phyloP scores from a whole-genome alignment of 106 monocot genomes.

The Gastrodia elata region DNA sequence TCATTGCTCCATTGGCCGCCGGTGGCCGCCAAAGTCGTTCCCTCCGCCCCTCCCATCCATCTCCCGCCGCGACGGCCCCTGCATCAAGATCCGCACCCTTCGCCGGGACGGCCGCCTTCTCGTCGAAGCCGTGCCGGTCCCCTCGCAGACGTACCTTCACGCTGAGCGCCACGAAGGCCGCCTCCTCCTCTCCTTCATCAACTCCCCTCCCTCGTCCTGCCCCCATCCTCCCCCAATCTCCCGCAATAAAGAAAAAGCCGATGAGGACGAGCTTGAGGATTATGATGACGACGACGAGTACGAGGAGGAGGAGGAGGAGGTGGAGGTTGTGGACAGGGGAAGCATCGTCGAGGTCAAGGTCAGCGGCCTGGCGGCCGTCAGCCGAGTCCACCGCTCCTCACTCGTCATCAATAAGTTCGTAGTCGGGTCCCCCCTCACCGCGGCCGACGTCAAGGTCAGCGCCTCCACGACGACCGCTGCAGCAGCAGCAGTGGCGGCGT shows the following conservation, averaged over 20 bases:
- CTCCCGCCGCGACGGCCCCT: constrained; percentile 62
- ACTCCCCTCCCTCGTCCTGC: constrained; percentile 20
- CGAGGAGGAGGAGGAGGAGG: constrained; percentile 69
- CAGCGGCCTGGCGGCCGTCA: constrained; percentile 27
- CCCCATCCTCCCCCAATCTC: neutral
- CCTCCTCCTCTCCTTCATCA: constrained; percentile 79
- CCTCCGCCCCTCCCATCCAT: constrained; percentile 84
- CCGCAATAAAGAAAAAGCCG: constrained; percentile 2
- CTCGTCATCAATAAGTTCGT: constrained; percentile 95
- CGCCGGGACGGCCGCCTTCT: constrained; percentile 77
- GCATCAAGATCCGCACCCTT: constrained; percentile 64
- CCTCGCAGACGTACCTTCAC: constrained; percentile 81
- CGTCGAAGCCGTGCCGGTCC: constrained; percentile 71
- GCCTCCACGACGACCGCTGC: constrained; percentile 17
- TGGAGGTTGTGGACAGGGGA: constrained; percentile 78
- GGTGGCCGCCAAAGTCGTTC: constrained; percentile 33
- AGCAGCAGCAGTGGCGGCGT: constrained; percentile 43
- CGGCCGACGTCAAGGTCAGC: constrained; percentile 2
- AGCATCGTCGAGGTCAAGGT: constrained; percentile 88
- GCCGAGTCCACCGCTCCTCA: constrained; percentile 62
- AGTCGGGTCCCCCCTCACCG: constrained; percentile 10
- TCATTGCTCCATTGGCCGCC: constrained; percentile 57
- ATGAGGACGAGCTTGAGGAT: constrained; percentile 11
- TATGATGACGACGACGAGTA: constrained; percentile 23
- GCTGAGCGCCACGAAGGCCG: constrained; percentile 64